Conservation (phyloP, 2,329 filamentous ascomycete species). For the Aspergillus pseudotamarii region DNA sequence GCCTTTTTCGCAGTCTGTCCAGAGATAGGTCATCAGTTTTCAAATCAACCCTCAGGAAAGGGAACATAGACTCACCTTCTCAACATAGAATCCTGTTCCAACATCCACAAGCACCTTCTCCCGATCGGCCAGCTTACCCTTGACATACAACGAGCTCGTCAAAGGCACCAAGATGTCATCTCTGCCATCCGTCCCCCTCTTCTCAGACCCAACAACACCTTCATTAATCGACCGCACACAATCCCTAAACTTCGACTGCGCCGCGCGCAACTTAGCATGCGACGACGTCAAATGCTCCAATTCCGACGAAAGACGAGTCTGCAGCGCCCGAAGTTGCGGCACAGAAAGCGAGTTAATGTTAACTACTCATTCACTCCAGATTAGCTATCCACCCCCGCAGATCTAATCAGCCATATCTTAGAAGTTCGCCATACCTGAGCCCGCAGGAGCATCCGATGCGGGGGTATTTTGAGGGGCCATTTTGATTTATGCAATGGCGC, state of each 20-base stretch:
- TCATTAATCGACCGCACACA: slow-evolving; percentile 76
- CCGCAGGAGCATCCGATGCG: slow-evolving; percentile 27
- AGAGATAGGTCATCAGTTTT: slow-evolving; percentile 10
- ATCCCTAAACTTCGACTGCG: slow-evolving; percentile 89
- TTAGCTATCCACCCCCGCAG: not conserved
- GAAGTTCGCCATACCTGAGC: slow-evolving; percentile 18
- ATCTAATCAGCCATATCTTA: no score
- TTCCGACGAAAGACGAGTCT: slow-evolving; percentile 95
- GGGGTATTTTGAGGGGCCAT: slow-evolving; percentile 32
- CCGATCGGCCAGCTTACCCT: slow-evolving; percentile 73
- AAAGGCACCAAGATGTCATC: slow-evolving; percentile 79
- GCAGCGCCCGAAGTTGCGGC: slow-evolving; percentile 85
- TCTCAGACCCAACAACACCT: slow-evolving; percentile 51
- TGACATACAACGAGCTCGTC: slow-evolving; percentile 92
- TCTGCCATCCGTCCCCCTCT: slow-evolving; percentile 35
- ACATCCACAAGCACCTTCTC: slow-evolving; percentile 86
- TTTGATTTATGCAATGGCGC: slow-evolving; percentile 8
- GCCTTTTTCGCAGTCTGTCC: slow-evolving; percentile 60
- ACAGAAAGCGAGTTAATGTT: slow-evolving; percentile 77
- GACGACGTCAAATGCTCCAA: slow-evolving; percentile 91
- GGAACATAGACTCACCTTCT: slow-evolving; percentile 65
- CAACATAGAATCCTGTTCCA: slow-evolving; percentile 90
- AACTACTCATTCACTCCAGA: slow-evolving; percentile 39
- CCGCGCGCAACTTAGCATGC: slow-evolving; percentile 84
- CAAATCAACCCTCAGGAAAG: not conserved